Percentiles rank a stretch among this genome's conserved stretches.
Evolutionary conservation across 2,329 filamentous ascomycete genomes (phyloP).

Genomic region (Leptographium radiaticola): DNA sequence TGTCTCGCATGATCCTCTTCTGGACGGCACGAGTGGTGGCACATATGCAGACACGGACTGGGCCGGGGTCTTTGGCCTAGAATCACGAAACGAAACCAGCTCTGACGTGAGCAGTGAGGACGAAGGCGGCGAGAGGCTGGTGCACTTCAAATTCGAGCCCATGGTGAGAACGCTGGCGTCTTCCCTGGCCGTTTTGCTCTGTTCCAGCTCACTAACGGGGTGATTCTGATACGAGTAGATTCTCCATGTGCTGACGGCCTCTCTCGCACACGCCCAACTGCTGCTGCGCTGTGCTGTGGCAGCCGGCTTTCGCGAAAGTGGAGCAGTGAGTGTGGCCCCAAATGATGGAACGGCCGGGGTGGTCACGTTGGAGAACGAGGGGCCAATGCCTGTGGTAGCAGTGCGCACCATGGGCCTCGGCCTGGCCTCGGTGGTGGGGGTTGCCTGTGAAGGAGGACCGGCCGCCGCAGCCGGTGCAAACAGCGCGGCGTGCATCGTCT

Average conservation of each 20-base stretch:
- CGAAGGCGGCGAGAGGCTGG: conserved; percentile 22
- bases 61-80: conserved; percentile 27
- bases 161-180: conserved; percentile 50
- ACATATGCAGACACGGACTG: conserved; percentile 10
- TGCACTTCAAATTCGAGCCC: conserved; percentile 89
- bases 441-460: conserved; percentile 13
- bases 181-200: background rate
- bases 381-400: conserved; percentile 59
- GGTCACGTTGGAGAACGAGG: conserved; percentile 16
- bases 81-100: conserved; percentile 14
- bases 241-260: conserved; percentile 72
- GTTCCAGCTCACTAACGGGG: background rate
- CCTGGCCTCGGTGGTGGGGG: conserved; percentile 70
- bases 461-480: conserved; percentile 18
- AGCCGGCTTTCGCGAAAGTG: conserved; percentile 83
- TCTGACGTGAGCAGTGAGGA: conserved; percentile 12
- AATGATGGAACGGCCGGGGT: background rate
- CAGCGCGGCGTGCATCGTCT: conserved; percentile 36
- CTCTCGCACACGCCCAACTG: conserved; percentile 58
- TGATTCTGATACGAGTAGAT: conserved; percentile 42
- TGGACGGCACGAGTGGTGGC: conserved; percentile 11
- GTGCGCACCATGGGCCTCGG: conserved; percentile 72
- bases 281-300: conserved; percentile 63
- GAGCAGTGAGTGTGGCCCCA: conserved; percentile 53
- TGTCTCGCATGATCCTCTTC: conserved; percentile 68